Evolutionary conservation across 2,329 filamentous ascomycete genomes (phyloP).

Genomic region (Sporothrix euskadiensis): DNA sequence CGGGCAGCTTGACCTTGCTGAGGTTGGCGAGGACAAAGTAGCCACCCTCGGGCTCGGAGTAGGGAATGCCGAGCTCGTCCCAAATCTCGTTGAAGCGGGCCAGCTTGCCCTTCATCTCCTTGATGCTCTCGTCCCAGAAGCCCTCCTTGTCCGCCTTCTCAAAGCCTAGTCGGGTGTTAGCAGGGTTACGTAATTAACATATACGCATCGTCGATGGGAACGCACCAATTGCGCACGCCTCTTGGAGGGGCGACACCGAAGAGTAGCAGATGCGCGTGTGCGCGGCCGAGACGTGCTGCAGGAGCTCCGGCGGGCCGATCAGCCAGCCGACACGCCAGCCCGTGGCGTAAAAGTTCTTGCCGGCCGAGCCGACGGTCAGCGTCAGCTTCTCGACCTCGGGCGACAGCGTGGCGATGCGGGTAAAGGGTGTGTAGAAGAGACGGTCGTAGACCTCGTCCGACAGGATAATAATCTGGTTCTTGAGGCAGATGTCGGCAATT

Average conservation of each 20-base stretch:
- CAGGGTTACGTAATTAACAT: background rate
- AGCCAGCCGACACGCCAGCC: conserved; percentile 96
- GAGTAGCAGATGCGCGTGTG: conserved; percentile 97
- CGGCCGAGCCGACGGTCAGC: conserved; percentile 89
- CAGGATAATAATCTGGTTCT: conserved; percentile 91
- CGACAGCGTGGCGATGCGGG: conserved; percentile 84
- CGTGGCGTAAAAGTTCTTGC: conserved; percentile 98
- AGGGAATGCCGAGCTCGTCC: conserved; percentile 72
- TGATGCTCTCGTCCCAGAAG: conserved; percentile 84
- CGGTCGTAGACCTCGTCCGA: conserved; percentile 94
- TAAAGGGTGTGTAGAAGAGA: conserved; percentile 93
- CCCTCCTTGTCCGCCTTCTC: conserved; percentile 80
- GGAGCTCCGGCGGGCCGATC: conserved; percentile 82
- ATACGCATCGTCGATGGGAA: conserved; percentile 10
- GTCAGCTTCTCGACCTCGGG: conserved; percentile 87
- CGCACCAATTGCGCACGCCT: conserved; percentile 79
- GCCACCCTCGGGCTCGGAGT: conserved; percentile 90
- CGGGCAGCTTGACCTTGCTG: conserved; percentile 79
- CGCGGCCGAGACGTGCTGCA: conserved; percentile 87
- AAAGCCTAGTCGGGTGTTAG: conserved; percentile 56
- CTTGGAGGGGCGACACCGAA: conserved; percentile 88
- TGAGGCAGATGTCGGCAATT: conserved; percentile 86
- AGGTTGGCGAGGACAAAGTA: conserved; percentile 98
- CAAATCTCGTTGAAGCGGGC: conserved; percentile 81
- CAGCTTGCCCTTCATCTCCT: conserved; percentile 89